Evolutionary conservation across 1,139 yeast genomes (phyloP), one percentile per base, ranked within the genome.

Genomic region (Zygosaccharomyces pseudobailii): DNA sequence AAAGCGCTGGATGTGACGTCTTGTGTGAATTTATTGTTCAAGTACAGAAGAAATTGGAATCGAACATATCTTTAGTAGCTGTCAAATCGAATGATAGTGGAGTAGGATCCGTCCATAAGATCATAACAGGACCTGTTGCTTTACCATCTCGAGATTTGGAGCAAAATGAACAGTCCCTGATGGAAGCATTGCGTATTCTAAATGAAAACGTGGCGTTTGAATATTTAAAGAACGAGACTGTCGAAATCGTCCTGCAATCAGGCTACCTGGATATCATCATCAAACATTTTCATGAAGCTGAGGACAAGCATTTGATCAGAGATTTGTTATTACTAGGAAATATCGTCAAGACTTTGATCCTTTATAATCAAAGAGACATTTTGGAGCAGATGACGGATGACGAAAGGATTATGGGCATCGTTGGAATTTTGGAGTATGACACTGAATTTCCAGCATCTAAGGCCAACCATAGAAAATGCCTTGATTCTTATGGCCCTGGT

Each of bases 371-470:
- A 56, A 71, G 80, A 10, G 63, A 74, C 9, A 71, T 92, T 4
- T 68, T 89, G 36, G 96, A 88, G 50, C 71, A 76, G 38, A 74
- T 90, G 46, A 69, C 87, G 2, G 75, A 77, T 13, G 92, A 85
- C 54, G 76, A 75, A 3, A 72, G 77, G 47, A 74, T 87, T 31
- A 59, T 75, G 56, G 86, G 87, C 0, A 69, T 87, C 5, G 77
- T 84, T 7, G 95, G 96, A 0, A 84, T 88, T n/a, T 69, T 92
- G 42, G 98, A 92, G 64, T 92, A 90, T 65, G 97, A 90, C 62
- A 86, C 94, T 0, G 95, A 86, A 48, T 87, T 76, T 58, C 95
- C 96, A 0, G 74, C 74, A 21, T 73, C 76, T 54, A 89, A 87
- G 65, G 88, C 96, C 2, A 83, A 86, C 56, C 88, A 87, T 67